Evolutionary conservation across 2,329 filamentous ascomycete genomes (phyloP).

Genomic region (Teratosphaeria gauchensis): DNA sequence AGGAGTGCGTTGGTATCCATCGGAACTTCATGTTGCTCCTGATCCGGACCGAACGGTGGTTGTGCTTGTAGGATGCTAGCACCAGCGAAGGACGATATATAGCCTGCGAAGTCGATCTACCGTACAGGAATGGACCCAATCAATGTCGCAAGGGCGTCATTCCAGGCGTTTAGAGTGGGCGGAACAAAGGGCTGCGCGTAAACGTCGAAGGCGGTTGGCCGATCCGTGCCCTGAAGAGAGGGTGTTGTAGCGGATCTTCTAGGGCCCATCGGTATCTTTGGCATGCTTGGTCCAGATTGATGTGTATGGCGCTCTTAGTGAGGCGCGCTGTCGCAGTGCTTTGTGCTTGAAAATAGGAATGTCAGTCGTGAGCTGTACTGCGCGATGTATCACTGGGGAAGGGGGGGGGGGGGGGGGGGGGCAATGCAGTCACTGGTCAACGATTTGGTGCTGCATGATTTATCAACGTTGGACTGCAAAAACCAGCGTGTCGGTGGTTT

Average conservation of each 20-base stretch:
- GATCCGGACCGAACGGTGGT: neutral
- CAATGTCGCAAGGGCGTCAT: slow-evolving; percentile 6
- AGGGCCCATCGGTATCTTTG: neutral
- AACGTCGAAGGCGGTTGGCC: slow-evolving; percentile 9
- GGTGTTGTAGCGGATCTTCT: neutral
- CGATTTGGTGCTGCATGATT: no score
- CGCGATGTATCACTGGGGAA: neutral
- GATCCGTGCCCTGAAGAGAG: neutral
- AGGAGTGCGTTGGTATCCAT: neutral
- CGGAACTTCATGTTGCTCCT: neutral
- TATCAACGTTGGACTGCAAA: no score
- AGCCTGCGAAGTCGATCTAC: slow-evolving; percentile 4
- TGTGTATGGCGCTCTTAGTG: neutral
- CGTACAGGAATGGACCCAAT: slow-evolving; percentile 4
- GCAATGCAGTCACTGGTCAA: no score
- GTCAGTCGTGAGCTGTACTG: neutral
- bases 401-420: no score
- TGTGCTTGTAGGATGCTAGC: slow-evolving; percentile 1
- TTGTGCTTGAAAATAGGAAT: neutral
- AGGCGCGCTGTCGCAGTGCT: neutral
- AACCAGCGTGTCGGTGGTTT: no score
- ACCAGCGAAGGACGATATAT: slow-evolving; percentile 8
- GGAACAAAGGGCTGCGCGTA: slow-evolving; percentile 17
- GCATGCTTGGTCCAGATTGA: neutral
- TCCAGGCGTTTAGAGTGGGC: slow-evolving; percentile 7